Evolutionary conservation across 352 stramenopile species (phyloP), one percentile per base, ranked within the genome.

Genomic region (Globisporangium nunn): DNA sequence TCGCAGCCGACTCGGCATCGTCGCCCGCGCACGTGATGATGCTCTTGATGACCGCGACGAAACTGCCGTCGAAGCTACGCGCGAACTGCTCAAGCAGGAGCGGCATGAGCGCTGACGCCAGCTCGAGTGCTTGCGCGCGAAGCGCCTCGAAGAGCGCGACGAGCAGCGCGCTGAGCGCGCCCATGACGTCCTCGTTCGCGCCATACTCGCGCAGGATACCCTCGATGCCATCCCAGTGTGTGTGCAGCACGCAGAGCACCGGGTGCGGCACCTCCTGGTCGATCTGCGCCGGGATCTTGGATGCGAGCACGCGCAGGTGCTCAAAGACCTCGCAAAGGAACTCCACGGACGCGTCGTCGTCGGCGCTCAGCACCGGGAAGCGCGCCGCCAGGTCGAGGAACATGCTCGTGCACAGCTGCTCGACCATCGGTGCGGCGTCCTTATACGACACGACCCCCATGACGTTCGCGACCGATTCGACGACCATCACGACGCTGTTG

Each of bases 401-500:
- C 76, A 89, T 87, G 56, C 80, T 77, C 2, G 63, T 39, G 40
- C 71, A 72, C 18, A 92, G 59, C 51, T 87, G 64, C 14, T 92
- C 71, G n/a, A 92, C 62, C 8, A 91, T 66, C 0, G 75, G 69
- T 5, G 78, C 46, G 0, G 80, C 78, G 45, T 90, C 78, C 39
- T 78, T 75, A 65, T 92, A 92, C 3, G 72, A 62, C n/a, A 89
- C 75, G 3, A 68, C 83, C 0, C 72, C 71, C 18, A 88, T 63
- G 15, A 89, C 64, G 58, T 85, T 60, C n/a, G 78, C 80, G 37
- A 92, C 64, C 0, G 80, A 84, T 50, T 91, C 82, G 15, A 91
- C 78, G 23, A 91, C 74, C 31, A 92, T 63, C 40, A 61, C 72
- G 12, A 83, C 49, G 47, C 75, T 87, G 17, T 73, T 69, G 52